A percentile compares a stretch with the other conserved stretches of the same genome.
phyloP scores from a whole-genome alignment of 2,329 filamentous ascomycete species.

The Pestalotiopsis sp. region DNA sequence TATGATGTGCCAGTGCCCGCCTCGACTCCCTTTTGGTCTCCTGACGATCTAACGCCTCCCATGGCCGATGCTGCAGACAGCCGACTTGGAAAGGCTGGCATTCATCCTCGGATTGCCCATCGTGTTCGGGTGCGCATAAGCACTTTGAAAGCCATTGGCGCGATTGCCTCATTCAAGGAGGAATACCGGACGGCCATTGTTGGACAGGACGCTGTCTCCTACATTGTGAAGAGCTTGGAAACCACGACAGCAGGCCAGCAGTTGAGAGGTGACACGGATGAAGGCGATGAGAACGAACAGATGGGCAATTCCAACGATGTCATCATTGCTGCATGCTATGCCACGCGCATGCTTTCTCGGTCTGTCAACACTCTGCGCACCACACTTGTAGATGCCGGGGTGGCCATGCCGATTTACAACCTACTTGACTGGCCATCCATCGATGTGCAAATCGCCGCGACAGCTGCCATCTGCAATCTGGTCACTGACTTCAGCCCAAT shows the following conservation, averaged over 20 bases:
- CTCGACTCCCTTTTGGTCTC: slow-evolving; percentile 39
- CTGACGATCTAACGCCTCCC: slow-evolving; percentile 31
- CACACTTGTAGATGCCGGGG: slow-evolving; percentile 81
- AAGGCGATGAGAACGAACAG: slow-evolving; percentile 40
- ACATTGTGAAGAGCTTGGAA: slow-evolving; percentile 79
- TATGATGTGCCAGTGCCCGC: slow-evolving; percentile 47
- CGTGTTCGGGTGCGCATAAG: slow-evolving; percentile 77
- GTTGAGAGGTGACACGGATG: slow-evolving; percentile 45
- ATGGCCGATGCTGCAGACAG: slow-evolving; percentile 39
- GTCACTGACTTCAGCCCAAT: slow-evolving; percentile 89
- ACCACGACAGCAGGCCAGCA: slow-evolving; percentile 53
- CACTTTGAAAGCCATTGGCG: slow-evolving; percentile 77
- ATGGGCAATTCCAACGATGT: slow-evolving; percentile 77
- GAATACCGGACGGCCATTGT: slow-evolving; percentile 82
- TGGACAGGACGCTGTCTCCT: slow-evolving; percentile 77
- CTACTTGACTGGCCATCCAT: slow-evolving; percentile 76
- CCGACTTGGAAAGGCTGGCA: slow-evolving; percentile 62
- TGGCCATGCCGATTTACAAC: slow-evolving; percentile 75
- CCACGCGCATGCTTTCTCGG: slow-evolving; percentile 78
- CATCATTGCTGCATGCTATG: slow-evolving; percentile 82
- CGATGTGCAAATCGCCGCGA: slow-evolving; percentile 84
- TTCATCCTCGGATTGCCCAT: slow-evolving; percentile 64
- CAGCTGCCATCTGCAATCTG: slow-evolving; percentile 81
- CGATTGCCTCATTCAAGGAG: slow-evolving; percentile 80
- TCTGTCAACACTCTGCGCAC: slow-evolving; percentile 85